Evolutionary conservation across 208 protist genomes (phyloP).

Genomic region (Trypanosoma lewisi): DNA sequence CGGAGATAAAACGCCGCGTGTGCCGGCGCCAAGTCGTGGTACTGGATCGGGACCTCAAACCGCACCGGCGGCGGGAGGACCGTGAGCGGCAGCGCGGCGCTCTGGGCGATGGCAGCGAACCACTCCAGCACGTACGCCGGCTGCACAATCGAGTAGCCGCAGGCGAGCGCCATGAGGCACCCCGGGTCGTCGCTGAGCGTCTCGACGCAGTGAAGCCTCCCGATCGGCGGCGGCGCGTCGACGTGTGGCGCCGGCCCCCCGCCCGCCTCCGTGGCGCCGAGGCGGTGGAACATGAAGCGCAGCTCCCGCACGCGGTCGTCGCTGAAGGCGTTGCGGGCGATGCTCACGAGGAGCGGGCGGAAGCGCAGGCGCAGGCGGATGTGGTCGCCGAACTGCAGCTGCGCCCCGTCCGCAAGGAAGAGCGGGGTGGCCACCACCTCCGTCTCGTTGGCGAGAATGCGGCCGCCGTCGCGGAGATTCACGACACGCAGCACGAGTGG

Average conservation of each 20-base stretch:
- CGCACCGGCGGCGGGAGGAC: constrained; percentile 56
- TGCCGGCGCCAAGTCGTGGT: constrained; percentile 17
- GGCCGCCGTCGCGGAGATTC: constrained; percentile 31
- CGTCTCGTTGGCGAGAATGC: constrained; percentile 25
- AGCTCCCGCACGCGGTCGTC: constrained; percentile 49
- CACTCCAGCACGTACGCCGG: constrained; percentile 78
- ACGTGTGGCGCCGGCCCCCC: constrained; percentile 18
- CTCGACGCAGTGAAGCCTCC: constrained; percentile 53
- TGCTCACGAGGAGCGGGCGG: constrained; percentile 71
- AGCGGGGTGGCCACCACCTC: constrained; percentile 35
- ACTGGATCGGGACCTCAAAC: constrained; percentile 65
- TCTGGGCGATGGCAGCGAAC: constrained; percentile 67
- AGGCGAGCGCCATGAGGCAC: constrained; percentile 62
- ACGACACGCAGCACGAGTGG: constrained; percentile 63
- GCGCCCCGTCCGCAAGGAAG: constrained; percentile 41
- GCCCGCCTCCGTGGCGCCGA: constrained; percentile 57
- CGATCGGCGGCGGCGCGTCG: constrained; percentile 44
- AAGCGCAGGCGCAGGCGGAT: constrained; percentile 48
- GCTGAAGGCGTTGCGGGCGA: constrained; percentile 39
- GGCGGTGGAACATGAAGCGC: constrained; percentile 49
- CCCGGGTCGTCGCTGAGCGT: constrained; percentile 48
- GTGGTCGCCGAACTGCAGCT: constrained; percentile 47
- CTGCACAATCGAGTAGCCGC: constrained; percentile 69
- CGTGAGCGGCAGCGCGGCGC: constrained; percentile 50
- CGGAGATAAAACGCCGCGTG: constrained; percentile 50